Base-by-base conservation (phyloP, 75 land plant species). In the Azolla pinnata region DNA sequence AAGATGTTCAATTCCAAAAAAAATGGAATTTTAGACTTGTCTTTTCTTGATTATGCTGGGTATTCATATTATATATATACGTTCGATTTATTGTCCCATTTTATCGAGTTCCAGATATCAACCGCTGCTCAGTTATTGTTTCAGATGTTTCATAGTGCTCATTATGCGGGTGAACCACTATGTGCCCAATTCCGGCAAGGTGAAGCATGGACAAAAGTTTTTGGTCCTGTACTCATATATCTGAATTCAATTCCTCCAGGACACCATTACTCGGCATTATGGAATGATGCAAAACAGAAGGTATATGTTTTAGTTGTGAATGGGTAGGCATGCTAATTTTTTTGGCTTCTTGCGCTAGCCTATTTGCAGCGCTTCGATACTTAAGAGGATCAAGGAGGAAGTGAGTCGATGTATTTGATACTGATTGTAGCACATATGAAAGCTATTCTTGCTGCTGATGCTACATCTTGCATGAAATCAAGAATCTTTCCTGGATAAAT, bases 211-310 rank as follows among this genome's bases (percentile, higher is more conserved):
- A 72, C 78, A 64, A 87, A 83, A 54, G 82, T 83, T 24, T 83
- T 72, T 64, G 91, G 91, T 21, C 91, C 91, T 4, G 77, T 87
- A 29, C 71, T 78, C 54, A 61, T 81, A 12, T 81, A 87, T 67
- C 66, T 87, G 9, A 87, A 87, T 60, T 74, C 76, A 40, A 20
- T 52, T 17, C 7, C 42, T 47, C 62, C 33, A 29, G 75, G 50
- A 8, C 35, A 44, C 14, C 72, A 80, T 19, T 64, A 69, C 23
- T 51, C 42, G 9, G 28, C 14, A 0, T 65, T 91, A 0, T 91
- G 97, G 97, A 66, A 75, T 26, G 80, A 91, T 74, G 97, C 97
- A 29, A 84, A 84, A 54, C 18, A 24, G 9, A 82, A 87, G 88
- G 97, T 90, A 40, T 52, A 24, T 2, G 4, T 46, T n/a, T n/a